phyloP scores from a whole-genome alignment of 441 rosid species.

The Cnidoscolus chayamansa region DNA sequence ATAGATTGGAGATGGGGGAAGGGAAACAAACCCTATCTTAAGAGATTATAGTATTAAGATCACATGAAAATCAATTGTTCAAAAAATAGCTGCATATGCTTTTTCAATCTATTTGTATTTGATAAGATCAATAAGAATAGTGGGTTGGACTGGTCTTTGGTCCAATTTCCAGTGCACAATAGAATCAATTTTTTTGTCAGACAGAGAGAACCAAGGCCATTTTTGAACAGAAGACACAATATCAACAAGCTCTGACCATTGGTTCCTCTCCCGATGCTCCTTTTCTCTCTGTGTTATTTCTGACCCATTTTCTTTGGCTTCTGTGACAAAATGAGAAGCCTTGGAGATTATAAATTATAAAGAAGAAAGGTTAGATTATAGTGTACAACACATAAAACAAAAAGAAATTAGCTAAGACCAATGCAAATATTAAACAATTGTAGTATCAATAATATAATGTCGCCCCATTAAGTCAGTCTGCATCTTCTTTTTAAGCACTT shows the following conservation, averaged over 20 bases:
- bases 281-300: constrained; percentile 29
- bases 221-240: not conserved
- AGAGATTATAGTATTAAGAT: not conserved
- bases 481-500: constrained; percentile 52
- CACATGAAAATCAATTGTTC: too few species aligned
- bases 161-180: constrained; percentile 64
- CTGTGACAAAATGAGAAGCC: constrained; percentile 29
- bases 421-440: constrained; percentile 23
- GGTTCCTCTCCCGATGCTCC: constrained; percentile 41
- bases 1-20: not conserved
- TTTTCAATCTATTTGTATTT: not conserved
- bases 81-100: not conserved
- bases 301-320: constrained; percentile 36
- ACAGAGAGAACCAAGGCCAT: not conserved
- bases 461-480: constrained; percentile 29
- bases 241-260: constrained; percentile 24
- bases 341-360: not conserved
- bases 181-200: constrained; percentile 53
- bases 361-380: constrained; percentile 5
- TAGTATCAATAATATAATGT: constrained; percentile 8
- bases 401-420: constrained; percentile 41
- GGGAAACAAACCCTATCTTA: not conserved
- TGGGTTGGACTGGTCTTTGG: constrained; percentile 63
- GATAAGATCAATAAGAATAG: constrained; percentile 1
- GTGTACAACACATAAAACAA: constrained; percentile 46